Evolutionary conservation across 2,329 filamentous ascomycete genomes (phyloP), one percentile per base, ranked within the genome.

Genomic region (Aspergillus spinulosporus): DNA sequence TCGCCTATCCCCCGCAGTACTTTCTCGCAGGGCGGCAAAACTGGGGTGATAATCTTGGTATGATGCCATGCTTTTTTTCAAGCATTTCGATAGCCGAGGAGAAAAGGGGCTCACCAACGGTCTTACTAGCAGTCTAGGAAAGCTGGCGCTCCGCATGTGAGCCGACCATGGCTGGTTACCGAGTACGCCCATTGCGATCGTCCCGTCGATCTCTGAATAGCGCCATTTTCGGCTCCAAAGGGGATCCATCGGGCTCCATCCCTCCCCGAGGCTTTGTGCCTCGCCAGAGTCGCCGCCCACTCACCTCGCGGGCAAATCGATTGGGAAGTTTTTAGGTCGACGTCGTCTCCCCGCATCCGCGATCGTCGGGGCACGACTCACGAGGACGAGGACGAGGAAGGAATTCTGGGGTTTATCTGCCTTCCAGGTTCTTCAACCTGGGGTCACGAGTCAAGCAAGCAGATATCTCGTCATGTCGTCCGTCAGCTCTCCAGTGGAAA

Each of bases 401-500:
- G 34, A 37, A 12, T 37, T 14, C 15, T 14, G 39, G 15, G 29
- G 49, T 21, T 45, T 48, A 47, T 46, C 34, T 52, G 46, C 32
- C 32, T 21, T 6, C 29, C n/a, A 39, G 5, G n/a, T 42, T 39
- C 34, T 43, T n/a, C 21, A 29, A 29, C 28, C 8, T 12, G 4
- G 26, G 12, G 26, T 3, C 12, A 42, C 21, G 21, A 21, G 21
- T 21, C 21, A 21, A 21, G 21, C 32, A 37, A 14, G 44, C 14
- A 15, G 29, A 14, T 47, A 45, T 39, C 31, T 26, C 36, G 40
- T 42, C 37, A 55, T 56, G 52, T 52, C 49, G 32, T 52, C 43
- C 12, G 36, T n/a, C 42, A 12, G 7, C 45, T 57, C 50, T 37
- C 69, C 70, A 49, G 21, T 21, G 21, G 66, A 67, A 59, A 66